Base-by-base conservation (phyloP, 2,329 filamentous ascomycete species). In the Diatrype stigma region DNA sequence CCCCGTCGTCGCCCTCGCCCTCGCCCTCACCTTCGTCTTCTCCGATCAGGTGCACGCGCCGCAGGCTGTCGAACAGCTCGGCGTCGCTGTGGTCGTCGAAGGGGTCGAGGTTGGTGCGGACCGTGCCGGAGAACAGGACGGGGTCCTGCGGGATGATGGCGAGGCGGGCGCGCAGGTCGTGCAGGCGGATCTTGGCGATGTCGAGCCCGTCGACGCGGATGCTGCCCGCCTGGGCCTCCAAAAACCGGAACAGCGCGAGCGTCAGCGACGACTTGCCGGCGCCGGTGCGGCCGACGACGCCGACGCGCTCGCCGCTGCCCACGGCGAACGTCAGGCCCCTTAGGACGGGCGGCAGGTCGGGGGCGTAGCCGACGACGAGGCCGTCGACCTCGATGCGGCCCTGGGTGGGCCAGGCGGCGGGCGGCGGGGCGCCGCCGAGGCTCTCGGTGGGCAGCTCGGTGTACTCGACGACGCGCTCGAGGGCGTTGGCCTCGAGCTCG, bases 61-160 rank as follows among this genome's bases (percentile, higher is more conserved):
- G 74, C 1, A 94, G 75, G 0, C 84, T 86, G 58, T 90, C 86
- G 35, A 78, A 77, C 3, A 94, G 79, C 60, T 88, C 85, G 1
- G 72, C 74, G 56, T 93, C 88, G 1, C 75, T 79, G 62, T 89
- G 82, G 53, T 87, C 75, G 49, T 86, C 76, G 60, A 92, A 91
- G 0, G 89, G 85, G 62, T 94, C 89, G 4, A 94, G 76, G 61
- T 93, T 93, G 42, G 78, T 83, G 40, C 89, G 79, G 19, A 94
- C 74, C 0, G 88, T 91, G 21, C 90, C 89, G 1, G 85, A 89
- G 70, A 94, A 93, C 6, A 94, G 76, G 1, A 92, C 87, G 0
- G 89, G 89, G 58, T 93, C 89, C 70, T 91, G 58, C 5, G 89
- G 89, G 49, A 94, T 93, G 58, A 94, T 92, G 35, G 87, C 86